Base-by-base conservation (phyloP, 768 basidiomycete species). In the Rhodotorula graminis region DNA sequence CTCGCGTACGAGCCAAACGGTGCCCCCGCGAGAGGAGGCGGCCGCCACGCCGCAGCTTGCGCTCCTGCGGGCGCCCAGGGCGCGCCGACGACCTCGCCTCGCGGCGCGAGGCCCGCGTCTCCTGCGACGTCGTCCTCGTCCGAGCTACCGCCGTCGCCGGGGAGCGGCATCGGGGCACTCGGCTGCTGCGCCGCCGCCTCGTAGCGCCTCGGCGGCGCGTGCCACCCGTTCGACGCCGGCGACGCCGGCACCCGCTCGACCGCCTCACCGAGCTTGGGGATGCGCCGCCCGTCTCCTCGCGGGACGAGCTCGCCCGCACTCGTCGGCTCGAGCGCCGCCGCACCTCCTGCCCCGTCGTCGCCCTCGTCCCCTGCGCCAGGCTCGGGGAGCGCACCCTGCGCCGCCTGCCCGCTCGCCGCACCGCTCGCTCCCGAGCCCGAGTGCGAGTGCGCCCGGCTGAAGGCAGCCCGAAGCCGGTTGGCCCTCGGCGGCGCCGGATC, bases 321-420 rank as follows among this genome's bases (percentile, higher is more conserved):
- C 2, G 0, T 33, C 3, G 11, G 11, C 1, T 2, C 31, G 19
- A 19, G 5, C 10, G 19, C 21, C 9, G 4, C 23, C 27, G 11
- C 9, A 57, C 5, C 31, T 6, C 31, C 18, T 9, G 19, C 33
- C 9, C 37, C 56, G 5, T 27, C 40, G 11, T n/a, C 58, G 5
- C 2, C 21, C 2, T 11, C 50, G 27, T 12, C 23, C 23, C 9
- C 23, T 25, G 33, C 58, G 40, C 58, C 58, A 5, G 58, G 58
- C 33, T 23, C 58, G 23, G 58, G 58, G 23, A 59, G 58, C 16
- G 37, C 23, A 10, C 33, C 37, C 58, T 9, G 23, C 21, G 25
- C 15, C 8, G 56, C 3, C 56, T 3, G 37, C 37, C 18, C 18
- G 33, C 16, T 4, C 19, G 6, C 31, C 19, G 56, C 8, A 31